Evolutionary conservation across 352 stramenopile species (phyloP), one percentile per base, ranked within the genome.

Genomic region (Globisporangium parvum): DNA sequence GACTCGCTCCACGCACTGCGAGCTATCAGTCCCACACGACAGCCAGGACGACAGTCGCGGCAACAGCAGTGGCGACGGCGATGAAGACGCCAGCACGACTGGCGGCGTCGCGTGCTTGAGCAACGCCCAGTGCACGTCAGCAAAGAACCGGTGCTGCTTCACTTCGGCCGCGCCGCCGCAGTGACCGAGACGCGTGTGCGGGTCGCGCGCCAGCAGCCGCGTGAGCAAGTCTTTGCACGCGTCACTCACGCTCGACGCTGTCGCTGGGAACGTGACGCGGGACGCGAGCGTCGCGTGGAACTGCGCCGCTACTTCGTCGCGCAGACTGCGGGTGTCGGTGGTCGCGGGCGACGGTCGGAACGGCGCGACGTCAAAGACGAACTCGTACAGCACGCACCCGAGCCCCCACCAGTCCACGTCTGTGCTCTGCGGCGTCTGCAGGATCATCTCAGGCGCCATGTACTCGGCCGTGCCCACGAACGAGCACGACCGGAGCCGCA

Each of bases 371-470:
- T 83, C 84, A 11, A 73, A 87, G 23, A 93, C 57, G 31, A 94
- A 77, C 64, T 94, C 81, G 53, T 87, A 91, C 14, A 94, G 37
- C 15, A 93, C 50, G 24, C 74, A 87, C 12, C 85, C 85, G 1
- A 94, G 66, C 23, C 65, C 70, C 85, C 85, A 94, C 79, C 80
- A 93, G 62, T 94, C 85, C 4, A 94, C 70, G 40, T 67, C 67
- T 4, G 67, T 67, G 14, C 59, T 62, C 48, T 71, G 63, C 4
- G 26, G 50, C 15, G 48, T 51, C 41, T 74, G 66, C 9, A 69
- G 60, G 41, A 75, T 71, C 63, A 74, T 75, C 55, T 77, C 69
- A 0, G 69, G 69, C 0, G 69, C 59, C 72, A 82, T 79, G 57
- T 74, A 82, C 42, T 79, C 72, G 5, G 77, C 66, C 11, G 68